Evolutionary conservation across 495 filamentous ascomycete species (phyloP), one percentile per base, ranked within the genome.

Genomic region (Xylaria bambusicola): DNA sequence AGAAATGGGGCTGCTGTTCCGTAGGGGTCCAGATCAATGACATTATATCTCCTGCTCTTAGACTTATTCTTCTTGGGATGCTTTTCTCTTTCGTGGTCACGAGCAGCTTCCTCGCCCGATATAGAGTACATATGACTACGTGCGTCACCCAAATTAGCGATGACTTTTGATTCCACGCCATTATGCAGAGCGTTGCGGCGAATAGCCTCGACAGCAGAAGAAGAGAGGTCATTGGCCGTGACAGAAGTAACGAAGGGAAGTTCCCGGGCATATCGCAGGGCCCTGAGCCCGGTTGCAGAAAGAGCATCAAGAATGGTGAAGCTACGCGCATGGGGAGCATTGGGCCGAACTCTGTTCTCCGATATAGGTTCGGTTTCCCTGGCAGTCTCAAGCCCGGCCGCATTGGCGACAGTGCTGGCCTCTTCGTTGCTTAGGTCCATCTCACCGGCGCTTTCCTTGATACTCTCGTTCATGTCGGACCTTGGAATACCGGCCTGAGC

Each of bases 1-100:
- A 98, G 73, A 73, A 98, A 98, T 1, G 92, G 89, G 24, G 86
- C 88, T 0, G 95, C 94, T 1, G 89, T 91, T 17, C 94, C 94
- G 67, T 98, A 99, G 0, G 94, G 94, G 70, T 99, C 94, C 18
- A 99, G 82, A 69, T 99, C 94, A 59, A 99, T 95, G 31, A 97
- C 91, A 65, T 98, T 86, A 73, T 96, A 98, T 62, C 80, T 86
- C 26, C 72, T 71, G 23, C 65, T 55, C 51, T 64, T 23, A 63
- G 60, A 26, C 63, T 68, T 42, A 67, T 48, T 64, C 45, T 49
- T 67, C 38, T 67, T 61, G 5, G 62, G 58, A 10, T 58, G 20
- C 5, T 73, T 67, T 18, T 53, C 65, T 18, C 68, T 70, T 2
- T 73, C 66, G 27, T 61, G 26, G 3, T 64, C 62, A 27, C 54